Base-by-base conservation (phyloP, 2,329 filamentous ascomycete genomes). In the Biscogniauxia mediterranea region DNA sequence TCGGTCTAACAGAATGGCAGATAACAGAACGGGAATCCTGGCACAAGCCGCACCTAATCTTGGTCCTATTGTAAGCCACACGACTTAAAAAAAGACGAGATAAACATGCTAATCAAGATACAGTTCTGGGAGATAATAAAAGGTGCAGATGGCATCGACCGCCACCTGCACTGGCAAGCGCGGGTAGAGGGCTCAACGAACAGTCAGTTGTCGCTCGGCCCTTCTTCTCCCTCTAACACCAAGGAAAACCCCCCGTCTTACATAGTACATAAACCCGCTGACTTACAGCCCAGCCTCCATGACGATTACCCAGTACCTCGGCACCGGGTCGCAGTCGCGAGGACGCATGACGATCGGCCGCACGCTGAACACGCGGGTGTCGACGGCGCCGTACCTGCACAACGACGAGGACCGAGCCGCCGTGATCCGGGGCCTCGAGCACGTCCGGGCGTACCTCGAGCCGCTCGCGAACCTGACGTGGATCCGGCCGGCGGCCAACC, bases 41-140 rank as follows among this genome's bases (percentile, higher is more conserved):
- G 80, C 86, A 0, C 85, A 88, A 70, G 84, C 86, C 13, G 84
- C 85, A 1, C 85, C 86, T 20, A 86, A 88, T 73, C 85, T 89
- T 59, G 84, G 85, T 0, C 81, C 85, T 20, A 79, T 86, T 23
- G 73, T 83, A 54, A 69, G 73, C 62, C n/a, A 6, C 3, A 26
- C 1, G 17, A 25, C 19, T 4, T 5, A 8, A 7, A n/a, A 6
- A 9, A n/a, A n/a, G n/a, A 11, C 38, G 2, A 17, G 38, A 17
- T 19, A 20, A 19, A 8, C 1, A 54, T 55, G 52, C 42, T 56
- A 5, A 61, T 28, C 19, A 17, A 8, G 11, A 3, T 1, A 15
- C 25, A 70, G 68, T 74, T 81, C 71, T 87, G 81, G 80, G 84
- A 87, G 63, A 81, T 84, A 57, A 81, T 87, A 68, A 75, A 73